Evolutionary conservation across 2,329 filamentous ascomycete species (phyloP).

Genomic region (Tolypocladium tundrense): DNA sequence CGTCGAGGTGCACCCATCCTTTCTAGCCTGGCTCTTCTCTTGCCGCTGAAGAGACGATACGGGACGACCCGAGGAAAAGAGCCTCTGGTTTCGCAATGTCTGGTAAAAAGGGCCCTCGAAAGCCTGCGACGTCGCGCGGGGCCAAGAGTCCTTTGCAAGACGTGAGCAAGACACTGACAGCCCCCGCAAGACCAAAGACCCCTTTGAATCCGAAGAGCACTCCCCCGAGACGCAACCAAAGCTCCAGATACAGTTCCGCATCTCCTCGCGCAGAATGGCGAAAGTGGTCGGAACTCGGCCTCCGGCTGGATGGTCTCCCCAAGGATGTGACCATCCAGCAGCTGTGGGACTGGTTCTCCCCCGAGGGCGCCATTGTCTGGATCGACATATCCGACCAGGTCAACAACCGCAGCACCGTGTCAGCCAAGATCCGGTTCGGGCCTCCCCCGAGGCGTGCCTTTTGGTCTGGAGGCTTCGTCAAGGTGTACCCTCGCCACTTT

Average conservation of each 20-base stretch:
- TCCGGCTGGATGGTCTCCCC: constrained; percentile 24
- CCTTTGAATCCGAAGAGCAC: not conserved
- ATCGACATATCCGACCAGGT: constrained; percentile 45
- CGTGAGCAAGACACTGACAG: not conserved
- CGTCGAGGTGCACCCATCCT: not conserved
- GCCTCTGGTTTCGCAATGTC: not conserved
- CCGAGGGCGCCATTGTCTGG: constrained; percentile 40
- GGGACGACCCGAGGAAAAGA: not conserved
- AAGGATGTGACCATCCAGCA: constrained; percentile 25
- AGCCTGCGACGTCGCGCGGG: not conserved
- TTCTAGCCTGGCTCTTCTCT: not conserved
- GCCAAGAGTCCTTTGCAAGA: not conserved
- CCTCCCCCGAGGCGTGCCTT: constrained; percentile 43
- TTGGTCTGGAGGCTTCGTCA: constrained; percentile 30
- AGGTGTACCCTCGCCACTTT: constrained; percentile 8
- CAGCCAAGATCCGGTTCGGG: constrained; percentile 43
- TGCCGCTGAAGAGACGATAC: not conserved
- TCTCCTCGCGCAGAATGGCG: constrained; percentile 15
- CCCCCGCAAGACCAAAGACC: not conserved
- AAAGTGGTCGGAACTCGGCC: constrained; percentile 20
- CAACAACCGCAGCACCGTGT: constrained; percentile 11
- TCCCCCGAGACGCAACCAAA: not conserved
- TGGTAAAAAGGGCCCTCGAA: not conserved
- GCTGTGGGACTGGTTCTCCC: constrained; percentile 41
- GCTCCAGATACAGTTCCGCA: not conserved